Evolutionary conservation across 176 grass and related monocot species (phyloP).

Genomic region (Ensete glaucum): DNA sequence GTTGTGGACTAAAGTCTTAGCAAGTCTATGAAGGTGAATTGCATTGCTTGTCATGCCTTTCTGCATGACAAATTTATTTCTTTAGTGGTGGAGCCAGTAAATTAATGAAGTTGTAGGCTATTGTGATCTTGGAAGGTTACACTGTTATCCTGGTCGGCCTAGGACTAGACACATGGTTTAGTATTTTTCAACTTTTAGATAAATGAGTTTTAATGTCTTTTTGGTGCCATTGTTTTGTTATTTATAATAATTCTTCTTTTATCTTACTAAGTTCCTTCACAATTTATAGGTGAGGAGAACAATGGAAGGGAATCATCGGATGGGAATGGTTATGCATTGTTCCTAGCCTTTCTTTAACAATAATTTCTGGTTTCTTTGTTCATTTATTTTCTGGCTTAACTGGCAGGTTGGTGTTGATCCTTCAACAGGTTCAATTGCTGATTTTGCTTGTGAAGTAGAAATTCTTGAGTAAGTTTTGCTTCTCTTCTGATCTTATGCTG

Average conservation of each 20-base stretch:
- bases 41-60: too few relatives aligned
- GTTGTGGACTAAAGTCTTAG: too few relatives aligned
- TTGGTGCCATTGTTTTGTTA: background rate
- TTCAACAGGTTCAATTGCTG: constrained; percentile 69
- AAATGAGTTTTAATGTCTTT: too few relatives aligned
- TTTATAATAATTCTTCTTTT: background rate
- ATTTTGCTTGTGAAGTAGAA: constrained; percentile 97
- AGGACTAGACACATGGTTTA: too few relatives aligned
- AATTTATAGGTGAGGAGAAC: constrained; percentile 75
- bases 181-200: too few relatives aligned
- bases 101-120: too few relatives aligned
- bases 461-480: constrained; percentile 74
- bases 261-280: background rate
- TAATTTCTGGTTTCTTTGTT: constrained; percentile 21
- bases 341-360: background rate
- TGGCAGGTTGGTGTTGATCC: constrained; percentile 86
- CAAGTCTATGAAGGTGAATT: too few relatives aligned
- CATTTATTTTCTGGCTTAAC: constrained; percentile 18
- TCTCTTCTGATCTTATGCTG: constrained; percentile 24
- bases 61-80: too few relatives aligned
- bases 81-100: too few relatives aligned
- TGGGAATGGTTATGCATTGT: constrained; percentile 75
- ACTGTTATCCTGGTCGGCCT: too few relatives aligned
- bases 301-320: constrained; percentile 98
- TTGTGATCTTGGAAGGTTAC: too few relatives aligned